Conservation (phyloP, 2,329 filamentous ascomycete genomes). For the Dichotomopilus funicola region DNA sequence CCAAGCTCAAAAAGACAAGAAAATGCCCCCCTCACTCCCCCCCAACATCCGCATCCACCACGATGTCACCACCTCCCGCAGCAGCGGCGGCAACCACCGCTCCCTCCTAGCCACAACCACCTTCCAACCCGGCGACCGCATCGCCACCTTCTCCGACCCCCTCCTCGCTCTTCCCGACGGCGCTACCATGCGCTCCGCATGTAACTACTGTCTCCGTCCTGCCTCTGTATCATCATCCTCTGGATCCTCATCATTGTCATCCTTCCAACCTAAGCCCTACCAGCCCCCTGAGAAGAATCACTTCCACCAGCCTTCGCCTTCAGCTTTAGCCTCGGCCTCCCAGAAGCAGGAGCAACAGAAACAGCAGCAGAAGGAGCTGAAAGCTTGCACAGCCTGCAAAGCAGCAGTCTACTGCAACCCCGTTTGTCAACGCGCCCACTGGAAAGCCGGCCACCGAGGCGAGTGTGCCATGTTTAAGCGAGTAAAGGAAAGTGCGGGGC, state of each 20-base stretch:
- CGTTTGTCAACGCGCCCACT: constrained; percentile 49
- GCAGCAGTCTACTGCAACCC: constrained; percentile 48
- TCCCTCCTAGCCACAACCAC: constrained; percentile 37
- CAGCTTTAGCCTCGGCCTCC: background rate
- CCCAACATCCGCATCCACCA: constrained; percentile 10
- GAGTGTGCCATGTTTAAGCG: constrained; percentile 46
- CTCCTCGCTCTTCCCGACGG: constrained; percentile 44
- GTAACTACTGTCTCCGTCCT: constrained; percentile 42
- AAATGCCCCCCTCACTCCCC: constrained; percentile 14
- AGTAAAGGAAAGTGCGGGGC: constrained; percentile 27
- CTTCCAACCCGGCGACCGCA: constrained; percentile 40
- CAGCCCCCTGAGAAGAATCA: constrained; percentile 5
- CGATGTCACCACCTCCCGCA: background rate
- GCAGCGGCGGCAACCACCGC: constrained; percentile 26
- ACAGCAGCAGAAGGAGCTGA: background rate
- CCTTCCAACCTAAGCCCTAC: background rate
- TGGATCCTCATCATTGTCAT: too few species aligned
- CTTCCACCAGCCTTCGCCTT: background rate
- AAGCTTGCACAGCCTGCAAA: constrained; percentile 46
- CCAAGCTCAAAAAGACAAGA: background rate
- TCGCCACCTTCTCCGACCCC: constrained; percentile 40
- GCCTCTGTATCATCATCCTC: too few species aligned
- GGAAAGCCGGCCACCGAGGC: constrained; percentile 44
- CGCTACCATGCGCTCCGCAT: constrained; percentile 36
- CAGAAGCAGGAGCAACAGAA: too few species aligned